These are phyloP conservation scores for Eimeria falciformis DNA, from an alignment of 169 alveolate genomes.

Conservation along the genomic window DNA sequence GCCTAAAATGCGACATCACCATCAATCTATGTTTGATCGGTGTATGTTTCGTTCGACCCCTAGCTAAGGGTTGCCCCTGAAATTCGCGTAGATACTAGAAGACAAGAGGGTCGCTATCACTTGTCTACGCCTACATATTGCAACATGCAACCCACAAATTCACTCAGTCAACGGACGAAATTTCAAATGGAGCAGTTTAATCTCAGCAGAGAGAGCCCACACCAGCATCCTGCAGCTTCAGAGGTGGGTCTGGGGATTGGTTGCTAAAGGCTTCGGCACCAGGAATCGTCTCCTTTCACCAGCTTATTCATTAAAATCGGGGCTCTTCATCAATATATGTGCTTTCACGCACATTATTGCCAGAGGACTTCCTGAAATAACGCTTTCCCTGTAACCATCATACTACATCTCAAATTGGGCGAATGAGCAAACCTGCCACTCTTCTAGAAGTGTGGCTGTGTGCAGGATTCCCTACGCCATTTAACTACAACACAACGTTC, in stretches of 20 bases:
- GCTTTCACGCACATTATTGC: too few species aligned
- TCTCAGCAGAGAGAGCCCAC: constrained; percentile 38
- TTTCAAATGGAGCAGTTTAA: constrained; percentile 55
- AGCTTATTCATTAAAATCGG: too few species aligned
- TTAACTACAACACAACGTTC: too few species aligned
- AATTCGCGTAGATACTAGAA: constrained; percentile 27
- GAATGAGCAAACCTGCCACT: too few species aligned
- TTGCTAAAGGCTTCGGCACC: constrained; percentile 48
- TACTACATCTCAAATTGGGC: too few species aligned
- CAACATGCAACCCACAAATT: constrained; percentile 31
- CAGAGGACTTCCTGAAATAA: too few species aligned
- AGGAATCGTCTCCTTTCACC: neutral
- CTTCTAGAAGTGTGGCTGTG: too few species aligned
- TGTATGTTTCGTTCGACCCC: neutral
- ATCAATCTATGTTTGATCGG: neutral
- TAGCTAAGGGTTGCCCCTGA: constrained; percentile 22
- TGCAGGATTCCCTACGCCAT: too few species aligned
- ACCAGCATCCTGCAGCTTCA: constrained; percentile 27
- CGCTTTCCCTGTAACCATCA: too few species aligned
- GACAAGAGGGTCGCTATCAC: constrained; percentile 18
- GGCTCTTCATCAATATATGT: too few species aligned
- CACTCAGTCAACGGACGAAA: constrained; percentile 22
- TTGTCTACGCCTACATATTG: constrained; percentile 6
- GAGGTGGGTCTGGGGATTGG: constrained; percentile 75
- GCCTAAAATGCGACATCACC: neutral